Evolutionary conservation across 2,329 filamentous ascomycete genomes (phyloP).

Genomic region (Gnomoniopsis smithogilvyi): DNA sequence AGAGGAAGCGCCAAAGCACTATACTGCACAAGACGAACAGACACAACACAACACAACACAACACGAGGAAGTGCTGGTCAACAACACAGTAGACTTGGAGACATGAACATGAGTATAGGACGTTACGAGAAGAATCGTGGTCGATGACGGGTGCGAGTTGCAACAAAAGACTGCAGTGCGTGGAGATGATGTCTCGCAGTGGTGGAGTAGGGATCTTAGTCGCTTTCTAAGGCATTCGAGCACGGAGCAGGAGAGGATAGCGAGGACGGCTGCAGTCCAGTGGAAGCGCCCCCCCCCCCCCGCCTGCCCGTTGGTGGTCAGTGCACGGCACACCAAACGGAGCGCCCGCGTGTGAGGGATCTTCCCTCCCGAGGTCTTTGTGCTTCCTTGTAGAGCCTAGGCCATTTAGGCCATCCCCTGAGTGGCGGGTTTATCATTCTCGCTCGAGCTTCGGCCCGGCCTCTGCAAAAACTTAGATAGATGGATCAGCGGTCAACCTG

Average conservation of each 20-base stretch:
- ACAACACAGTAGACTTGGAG: background rate
- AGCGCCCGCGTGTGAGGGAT: background rate
- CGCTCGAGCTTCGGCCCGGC: background rate
- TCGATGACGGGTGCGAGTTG: background rate
- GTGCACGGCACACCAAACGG: background rate
- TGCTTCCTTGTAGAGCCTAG: background rate
- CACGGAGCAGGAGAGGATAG: background rate
- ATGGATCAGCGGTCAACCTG: too few relatives aligned
- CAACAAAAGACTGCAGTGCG: background rate
- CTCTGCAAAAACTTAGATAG: background rate
- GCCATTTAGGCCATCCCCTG: background rate
- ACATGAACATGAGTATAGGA: background rate
- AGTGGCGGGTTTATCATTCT: background rate
- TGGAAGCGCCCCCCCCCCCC: background rate
- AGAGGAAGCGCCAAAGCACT: background rate
- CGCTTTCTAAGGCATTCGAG: too few relatives aligned
- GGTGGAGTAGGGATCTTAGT: background rate
- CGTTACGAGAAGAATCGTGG: background rate
- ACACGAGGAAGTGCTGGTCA: background rate
- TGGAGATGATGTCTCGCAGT: background rate
- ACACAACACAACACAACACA: background rate
- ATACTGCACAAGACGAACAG: background rate
- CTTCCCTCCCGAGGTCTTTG: background rate
- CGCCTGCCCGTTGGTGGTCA: background rate
- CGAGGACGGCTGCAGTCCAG: too few relatives aligned